phyloP scores from a whole-genome alignment of 176 grass and related monocot species.

The Olyra latifolia region DNA sequence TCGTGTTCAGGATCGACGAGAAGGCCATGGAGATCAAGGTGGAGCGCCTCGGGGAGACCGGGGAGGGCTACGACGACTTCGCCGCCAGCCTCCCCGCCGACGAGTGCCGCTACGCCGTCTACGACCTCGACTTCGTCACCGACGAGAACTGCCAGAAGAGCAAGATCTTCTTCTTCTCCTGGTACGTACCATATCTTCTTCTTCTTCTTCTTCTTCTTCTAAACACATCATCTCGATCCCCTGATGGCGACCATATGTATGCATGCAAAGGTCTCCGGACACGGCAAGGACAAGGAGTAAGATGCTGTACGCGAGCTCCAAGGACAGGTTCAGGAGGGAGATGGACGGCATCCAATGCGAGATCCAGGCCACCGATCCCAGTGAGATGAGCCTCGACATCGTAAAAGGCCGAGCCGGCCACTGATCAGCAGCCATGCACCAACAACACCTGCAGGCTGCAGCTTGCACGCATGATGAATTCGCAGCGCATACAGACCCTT shows the following conservation, averaged over 20 bases:
- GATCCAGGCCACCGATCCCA: slow-evolving; percentile 64
- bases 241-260: too few species aligned
- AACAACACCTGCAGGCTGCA: background rate
- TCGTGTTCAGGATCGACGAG: slow-evolving; percentile 72
- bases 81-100: slow-evolving; percentile 59
- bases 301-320: slow-evolving; percentile 62
- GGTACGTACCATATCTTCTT: slow-evolving; percentile 18
- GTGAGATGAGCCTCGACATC: slow-evolving; percentile 66
- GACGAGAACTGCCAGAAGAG: slow-evolving; percentile 96
- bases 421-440: slow-evolving; percentile 2
- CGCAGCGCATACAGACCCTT: background rate
- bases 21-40: slow-evolving; percentile 72
- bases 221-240: too few species aligned
- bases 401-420: slow-evolving; percentile 39
- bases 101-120: slow-evolving; percentile 84
- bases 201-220: too few species aligned
- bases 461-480: background rate
- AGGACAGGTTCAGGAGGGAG: slow-evolving; percentile 69
- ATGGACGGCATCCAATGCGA: slow-evolving; percentile 61
- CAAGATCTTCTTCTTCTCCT: slow-evolving; percentile 97
- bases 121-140: slow-evolving; percentile 80
- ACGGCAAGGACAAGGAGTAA: slow-evolving; percentile 56
- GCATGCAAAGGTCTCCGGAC: slow-evolving; percentile 45
- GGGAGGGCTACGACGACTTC: slow-evolving; percentile 68
- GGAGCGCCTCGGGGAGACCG: slow-evolving; percentile 59